Base-by-base conservation (phyloP, 192 early-diverging fungal species). In the Nowakowskiella sp. region DNA sequence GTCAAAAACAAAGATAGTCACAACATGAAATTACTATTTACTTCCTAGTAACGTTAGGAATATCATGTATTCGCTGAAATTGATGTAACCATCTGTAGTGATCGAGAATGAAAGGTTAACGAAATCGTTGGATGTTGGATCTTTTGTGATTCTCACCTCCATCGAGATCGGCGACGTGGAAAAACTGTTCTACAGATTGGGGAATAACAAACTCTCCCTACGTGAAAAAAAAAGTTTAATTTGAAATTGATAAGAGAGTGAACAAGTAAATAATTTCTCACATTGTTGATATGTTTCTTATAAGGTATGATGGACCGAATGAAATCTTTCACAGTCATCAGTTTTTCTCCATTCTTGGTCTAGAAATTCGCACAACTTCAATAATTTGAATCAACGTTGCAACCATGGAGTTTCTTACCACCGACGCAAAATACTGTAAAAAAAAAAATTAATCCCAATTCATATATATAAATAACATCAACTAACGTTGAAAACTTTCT, bases 241-340 rank as follows among this genome's bases (percentile, higher is more conserved):
- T 19, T 39, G 19, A 39, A 39, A 13, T 39, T 39, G 19, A 13
- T 39, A 39, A 19, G 13, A 13, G 19, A 19, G 13, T 13, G 13
- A 39, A 39, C 36, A 13, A 39, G 13, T 39, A 39, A 13, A 39
- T 13, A 39, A 13, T 39, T 39, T 39, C 13, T 13, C 19, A 39
- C 36, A 13, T 19, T 19, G 19, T 19, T 36, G 8, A 29, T 10
- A 51, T 6, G 1, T 36, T 51, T 36, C 31, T 58, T 51, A 32
- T 60, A 65, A 6, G 67, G 67, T 4, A 66, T 27, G 10, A 69
- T 47, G 1, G 63, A 61, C 25, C 58, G 47, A 33, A 69, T 69
- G 44, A 69, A 69, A 44, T 69, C 67, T 4, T 69, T 22, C 31
- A 59, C 53, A n/a, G 67, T 69, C 67, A 69, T 69, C 54, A 61